Percentiles rank a stretch among this genome's conserved stretches.
Conservation (phyloP, 75 land plant genomes). For the Picea sitchensis region DNA sequence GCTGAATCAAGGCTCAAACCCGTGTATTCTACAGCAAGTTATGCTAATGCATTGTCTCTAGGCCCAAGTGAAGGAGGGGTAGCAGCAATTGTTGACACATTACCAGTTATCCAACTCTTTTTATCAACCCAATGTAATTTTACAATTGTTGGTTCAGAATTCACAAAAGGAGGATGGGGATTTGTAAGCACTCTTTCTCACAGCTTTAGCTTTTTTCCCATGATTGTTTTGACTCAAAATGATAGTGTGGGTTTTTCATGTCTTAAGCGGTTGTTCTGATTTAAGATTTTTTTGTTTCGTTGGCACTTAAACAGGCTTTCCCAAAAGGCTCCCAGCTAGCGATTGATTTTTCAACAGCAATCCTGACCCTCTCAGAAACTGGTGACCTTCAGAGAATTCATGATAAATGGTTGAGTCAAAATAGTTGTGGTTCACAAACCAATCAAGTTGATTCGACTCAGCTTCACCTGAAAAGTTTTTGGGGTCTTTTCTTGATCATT, state of each 20-base stretch:
- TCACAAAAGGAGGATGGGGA: constrained; percentile 84
- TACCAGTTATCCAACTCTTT: constrained; percentile 57
- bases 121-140: constrained; percentile 55
- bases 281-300: no score
- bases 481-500: constrained; percentile 71
- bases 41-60: constrained; percentile 35
- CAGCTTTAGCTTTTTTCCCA: no score
- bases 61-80: constrained; percentile 62
- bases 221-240: no score
- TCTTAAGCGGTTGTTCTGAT: no score
- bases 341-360: constrained; percentile 78
- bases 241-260: no score
- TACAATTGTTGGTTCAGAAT: constrained; percentile 57
- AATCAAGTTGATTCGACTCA: constrained; percentile 10
- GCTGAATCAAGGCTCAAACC: no score
- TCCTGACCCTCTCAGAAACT: constrained; percentile 67
- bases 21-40: constrained; percentile 21
- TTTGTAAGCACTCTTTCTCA: constrained; percentile 24
- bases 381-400: constrained; percentile 77
- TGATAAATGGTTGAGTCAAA: constrained; percentile 54
- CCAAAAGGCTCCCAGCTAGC: constrained; percentile 78
- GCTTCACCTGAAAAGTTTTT: constrained; percentile 46
- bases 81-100: constrained; percentile 75
- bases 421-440: constrained; percentile 20
- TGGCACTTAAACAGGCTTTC: constrained; percentile 32